phyloP scores from a whole-genome alignment of 805 yeast genomes.

The Candida anglica region DNA sequence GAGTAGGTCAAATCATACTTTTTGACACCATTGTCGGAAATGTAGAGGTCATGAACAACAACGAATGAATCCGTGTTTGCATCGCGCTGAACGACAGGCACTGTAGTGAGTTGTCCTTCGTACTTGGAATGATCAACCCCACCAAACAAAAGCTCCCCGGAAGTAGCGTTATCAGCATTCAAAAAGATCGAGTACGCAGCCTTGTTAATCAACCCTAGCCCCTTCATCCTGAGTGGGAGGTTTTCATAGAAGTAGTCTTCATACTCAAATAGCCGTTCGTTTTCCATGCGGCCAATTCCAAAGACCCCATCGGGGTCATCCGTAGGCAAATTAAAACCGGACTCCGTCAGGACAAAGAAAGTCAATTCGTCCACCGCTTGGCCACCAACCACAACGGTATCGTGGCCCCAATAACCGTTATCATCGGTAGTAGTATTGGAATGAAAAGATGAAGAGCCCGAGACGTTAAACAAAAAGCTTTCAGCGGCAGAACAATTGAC shows the following conservation, averaged over 20 bases:
- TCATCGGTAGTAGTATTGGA: too few relatives aligned
- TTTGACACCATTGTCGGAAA: slow-evolving; percentile 42
- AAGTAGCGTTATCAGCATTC: slow-evolving; percentile 1
- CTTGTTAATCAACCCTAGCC: slow-evolving; percentile 19
- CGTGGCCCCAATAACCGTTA: slow-evolving; percentile 66
- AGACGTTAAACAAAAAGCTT: too few relatives aligned
- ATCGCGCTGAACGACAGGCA: slow-evolving; percentile 37
- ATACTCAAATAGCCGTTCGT: slow-evolving; percentile 50
- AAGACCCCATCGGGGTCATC: too few relatives aligned
- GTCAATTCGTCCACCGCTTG: too few relatives aligned
- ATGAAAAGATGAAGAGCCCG: too few relatives aligned
- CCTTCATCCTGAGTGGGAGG: slow-evolving; percentile 20
- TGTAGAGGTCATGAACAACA: slow-evolving; percentile 46
- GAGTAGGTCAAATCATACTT: slow-evolving; percentile 11
- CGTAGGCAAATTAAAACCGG: too few relatives aligned
- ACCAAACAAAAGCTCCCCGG: slow-evolving; percentile 37
- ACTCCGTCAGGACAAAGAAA: too few relatives aligned
- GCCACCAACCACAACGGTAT: slow-evolving; percentile 52
- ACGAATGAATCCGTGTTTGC: slow-evolving; percentile 30
- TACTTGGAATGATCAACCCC: slow-evolving; percentile 42
- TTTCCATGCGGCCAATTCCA: slow-evolving; percentile 75
- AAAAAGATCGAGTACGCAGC: slow-evolving; percentile 23
- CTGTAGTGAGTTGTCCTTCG: slow-evolving; percentile 26
- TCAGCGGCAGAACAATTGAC: too few relatives aligned
- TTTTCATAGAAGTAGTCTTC: slow-evolving; percentile 17